Evolutionary conservation across 306 rosid genomes (phyloP), one percentile per base, ranked within the genome.

Genomic region (Quercus rubra): DNA sequence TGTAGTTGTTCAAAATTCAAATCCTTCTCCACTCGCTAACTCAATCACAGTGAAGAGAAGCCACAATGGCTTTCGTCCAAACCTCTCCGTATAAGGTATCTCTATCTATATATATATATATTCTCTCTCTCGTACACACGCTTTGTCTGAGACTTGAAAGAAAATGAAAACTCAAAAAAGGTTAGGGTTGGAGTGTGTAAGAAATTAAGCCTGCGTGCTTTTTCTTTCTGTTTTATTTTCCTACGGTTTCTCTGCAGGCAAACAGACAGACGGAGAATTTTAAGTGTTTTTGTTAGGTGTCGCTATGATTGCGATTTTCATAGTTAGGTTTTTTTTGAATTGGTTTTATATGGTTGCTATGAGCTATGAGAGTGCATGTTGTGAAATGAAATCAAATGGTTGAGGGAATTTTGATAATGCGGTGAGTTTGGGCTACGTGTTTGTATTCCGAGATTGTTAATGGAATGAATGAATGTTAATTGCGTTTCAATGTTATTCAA

Each of bases 41-140:
- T 87, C 51, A 70, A 41, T 41, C 46, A 2, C 46, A 8, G 46
- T 41, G 77, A 30, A 86, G 87, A 70, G 83, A 90, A 66, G 83
- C 91, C 74, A 77, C 93, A 59, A 83, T 88, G 82, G 80, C 92
- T 19, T 55, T 85, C 70, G 71, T 88, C 81, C 86, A 83, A 20
- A 13, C 92, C 77, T 85, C 97, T 79, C 82, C 97, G 18, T 91
- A 86, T 79, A 74, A 76, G 88, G 98, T 94, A 82, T 33, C 61
- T 30, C 57, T 41, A 41, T 8, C 46, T 41, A 41, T 38, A 0
- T 38, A 7, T 38, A 7, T 35, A 35, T 33, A 30, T 31, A 31
- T 31, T 38, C 2, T 38, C 43, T 1, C 43, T 1, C 43, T 5
- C 35, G 5, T 1, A 38, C 46, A 38, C 3, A 41, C 46, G 46